Evolutionary conservation across 495 filamentous ascomycete genomes (phyloP), one percentile per base, ranked within the genome.

Genomic region (Aspergillus funiculosus): DNA sequence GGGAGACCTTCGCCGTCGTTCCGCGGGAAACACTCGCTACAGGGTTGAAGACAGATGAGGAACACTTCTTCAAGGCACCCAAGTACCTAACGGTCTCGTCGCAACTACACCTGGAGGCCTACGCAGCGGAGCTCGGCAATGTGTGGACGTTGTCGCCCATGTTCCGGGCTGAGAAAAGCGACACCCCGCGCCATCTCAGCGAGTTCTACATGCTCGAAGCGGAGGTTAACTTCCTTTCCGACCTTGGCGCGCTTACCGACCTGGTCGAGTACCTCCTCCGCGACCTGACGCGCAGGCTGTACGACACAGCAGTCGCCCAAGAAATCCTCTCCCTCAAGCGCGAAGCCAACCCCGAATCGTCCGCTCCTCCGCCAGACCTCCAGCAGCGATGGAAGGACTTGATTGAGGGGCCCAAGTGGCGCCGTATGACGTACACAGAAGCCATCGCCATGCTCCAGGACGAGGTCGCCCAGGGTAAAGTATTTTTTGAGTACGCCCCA

Each of bases 151-250:
- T 98, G 14, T 89, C 89, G 7, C 92, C 92, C 11, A 89, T 88
- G 1, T 98, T 98, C 58, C 81, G 92, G 31, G 94, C 92, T 3
- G 92, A 98, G 61, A 86, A 80, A 66, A 95, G 89, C 61, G 89
- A 96, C 63, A 97, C 92, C 5, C 78, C 89, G 11, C 84, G 94
- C 26, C 92, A 98, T 66, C 71, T 97, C 35, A 94, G 87, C 69
- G 92, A 98, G 56, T 98, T 98, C 62, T 97, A 96, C 67, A 98
- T 98, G 92, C 78, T 98, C 1, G 92, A 98, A 66, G 89, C 81
- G 6, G 92, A 98, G 64, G 66, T 86, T 40, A 81, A 77, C 60
- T 95, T 94, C 61, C 80, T 83, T 39, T 70, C 86, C 21, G 72
- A 80, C 36, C 63, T 95, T 15, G 66, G 72, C 30, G 67, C 72